Conservation (phyloP, 108 stramenopile species). For the Cyclotella choctawhatcheeana region DNA sequence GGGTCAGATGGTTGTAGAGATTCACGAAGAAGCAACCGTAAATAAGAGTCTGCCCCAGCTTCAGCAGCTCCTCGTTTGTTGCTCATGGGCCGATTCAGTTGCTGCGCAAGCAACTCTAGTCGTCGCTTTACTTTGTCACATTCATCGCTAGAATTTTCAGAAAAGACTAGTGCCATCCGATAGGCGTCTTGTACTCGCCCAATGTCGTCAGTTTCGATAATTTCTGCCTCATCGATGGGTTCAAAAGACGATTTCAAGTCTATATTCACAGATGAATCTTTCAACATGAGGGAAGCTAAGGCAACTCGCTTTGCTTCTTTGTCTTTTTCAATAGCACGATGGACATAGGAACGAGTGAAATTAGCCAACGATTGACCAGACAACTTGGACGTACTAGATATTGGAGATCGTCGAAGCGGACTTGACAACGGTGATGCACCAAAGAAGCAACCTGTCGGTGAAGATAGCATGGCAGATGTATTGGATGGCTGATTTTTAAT, state of each 20-base stretch:
- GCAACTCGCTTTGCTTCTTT: not conserved
- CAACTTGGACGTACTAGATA: not conserved
- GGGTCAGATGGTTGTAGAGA: conserved; percentile 31
- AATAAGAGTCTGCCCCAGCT: conserved; percentile 35
- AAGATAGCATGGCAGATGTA: not conserved
- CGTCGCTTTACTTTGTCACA: conserved; percentile 37
- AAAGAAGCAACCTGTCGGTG: not conserved
- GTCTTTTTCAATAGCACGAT: conserved; percentile 4
- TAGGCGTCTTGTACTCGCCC: conserved; percentile 37
- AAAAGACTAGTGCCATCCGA: conserved; percentile 43
- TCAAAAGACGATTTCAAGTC: not conserved
- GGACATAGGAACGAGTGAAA: conserved; percentile 25
- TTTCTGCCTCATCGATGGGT: not conserved
- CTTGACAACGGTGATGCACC: conserved; percentile 5
- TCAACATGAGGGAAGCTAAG: not conserved
- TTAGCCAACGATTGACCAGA: conserved; percentile 13
- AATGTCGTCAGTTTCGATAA: conserved; percentile 5
- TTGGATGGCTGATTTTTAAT: too few species aligned
- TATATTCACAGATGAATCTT: not conserved
- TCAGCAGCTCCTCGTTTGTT: conserved; percentile 6
- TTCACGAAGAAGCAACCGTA: conserved; percentile 32
- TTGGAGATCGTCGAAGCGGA: not conserved
- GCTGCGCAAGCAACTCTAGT: conserved; percentile 32
- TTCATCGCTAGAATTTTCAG: conserved; percentile 3
- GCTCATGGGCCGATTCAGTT: not conserved